These are phyloP conservation scores for Draba incana DNA, from an alignment of 345 rosid species.

Conservation along the genomic window DNA sequence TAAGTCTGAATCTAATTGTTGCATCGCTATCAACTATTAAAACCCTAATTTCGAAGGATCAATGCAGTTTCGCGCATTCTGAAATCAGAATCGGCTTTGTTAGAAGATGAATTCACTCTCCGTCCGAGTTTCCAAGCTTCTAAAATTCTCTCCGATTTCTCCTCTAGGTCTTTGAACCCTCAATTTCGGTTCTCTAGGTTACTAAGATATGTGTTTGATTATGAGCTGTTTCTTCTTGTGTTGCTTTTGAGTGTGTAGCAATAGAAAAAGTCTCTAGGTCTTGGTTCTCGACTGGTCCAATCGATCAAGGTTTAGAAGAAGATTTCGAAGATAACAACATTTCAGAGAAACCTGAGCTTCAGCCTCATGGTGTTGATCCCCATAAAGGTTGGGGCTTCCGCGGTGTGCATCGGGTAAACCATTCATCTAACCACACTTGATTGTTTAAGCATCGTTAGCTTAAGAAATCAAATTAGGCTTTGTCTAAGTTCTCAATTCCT, in stretches of 20 bases:
- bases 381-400: constrained; percentile 89
- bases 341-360: constrained; percentile 54
- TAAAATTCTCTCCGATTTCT: constrained; percentile 26
- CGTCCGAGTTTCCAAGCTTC: constrained; percentile 30
- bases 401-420: constrained; percentile 86
- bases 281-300: constrained; percentile 41
- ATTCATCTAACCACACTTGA: not conserved
- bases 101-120: constrained; percentile 39
- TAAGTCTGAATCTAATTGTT: not conserved
- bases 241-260: constrained; percentile 19
- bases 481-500: not conserved
- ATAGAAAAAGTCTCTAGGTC: constrained; percentile 22
- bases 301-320: constrained; percentile 40
- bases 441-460: not conserved
- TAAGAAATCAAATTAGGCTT: not conserved
- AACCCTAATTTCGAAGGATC: constrained; percentile 8
- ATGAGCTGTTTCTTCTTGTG: constrained; percentile 18
- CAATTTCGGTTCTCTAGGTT: not conserved
- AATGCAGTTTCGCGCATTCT: not conserved
- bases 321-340: constrained; percentile 48
- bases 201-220: not conserved
- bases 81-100: not conserved
- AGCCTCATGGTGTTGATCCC: constrained; percentile 89
- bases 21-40: not conserved
- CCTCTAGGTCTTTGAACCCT: constrained; percentile 9